Evolutionary conservation across 495 filamentous ascomycete species (phyloP).

Genomic region (Aspergillus indologenus): DNA sequence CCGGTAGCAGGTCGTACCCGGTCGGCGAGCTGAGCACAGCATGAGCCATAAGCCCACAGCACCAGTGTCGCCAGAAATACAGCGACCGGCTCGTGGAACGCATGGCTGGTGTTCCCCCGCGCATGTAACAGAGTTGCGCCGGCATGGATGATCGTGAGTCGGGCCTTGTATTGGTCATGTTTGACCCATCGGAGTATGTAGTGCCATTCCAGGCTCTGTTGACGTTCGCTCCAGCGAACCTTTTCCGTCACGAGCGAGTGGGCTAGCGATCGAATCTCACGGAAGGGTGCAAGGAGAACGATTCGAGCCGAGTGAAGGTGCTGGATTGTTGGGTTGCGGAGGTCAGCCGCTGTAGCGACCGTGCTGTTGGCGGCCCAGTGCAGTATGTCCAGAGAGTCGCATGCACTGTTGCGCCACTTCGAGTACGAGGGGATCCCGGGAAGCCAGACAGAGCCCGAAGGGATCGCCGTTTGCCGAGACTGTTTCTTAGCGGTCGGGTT

Average conservation of each 20-base stretch:
- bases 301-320: constrained; percentile 52
- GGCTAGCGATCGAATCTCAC: constrained; percentile 38
- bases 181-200: constrained; percentile 48
- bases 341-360: constrained; percentile 42
- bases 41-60: constrained; percentile 52
- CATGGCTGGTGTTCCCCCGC: constrained; percentile 43
- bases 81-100: constrained; percentile 50
- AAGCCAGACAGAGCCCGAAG: constrained; percentile 46
- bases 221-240: constrained; percentile 30
- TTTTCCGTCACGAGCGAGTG: constrained; percentile 31
- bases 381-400: constrained; percentile 53
- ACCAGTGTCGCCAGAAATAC: constrained; percentile 47
- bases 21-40: constrained; percentile 19
- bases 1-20: constrained; percentile 8
- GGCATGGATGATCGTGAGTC: constrained; percentile 53
- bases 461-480: constrained; percentile 34
- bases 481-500: constrained; percentile 47
- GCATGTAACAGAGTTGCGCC: constrained; percentile 50
- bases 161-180: constrained; percentile 53
- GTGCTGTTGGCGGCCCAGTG: constrained; percentile 53
- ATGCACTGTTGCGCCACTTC: constrained; percentile 55
- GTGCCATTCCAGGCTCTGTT: constrained; percentile 39
- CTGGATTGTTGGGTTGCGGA: constrained; percentile 50
- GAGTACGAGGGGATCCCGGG: constrained; percentile 48
- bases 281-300: constrained; percentile 37